phyloP scores from a whole-genome alignment of 2,329 filamentous ascomycete genomes.

The Thielaviopsis ethacetica region DNA sequence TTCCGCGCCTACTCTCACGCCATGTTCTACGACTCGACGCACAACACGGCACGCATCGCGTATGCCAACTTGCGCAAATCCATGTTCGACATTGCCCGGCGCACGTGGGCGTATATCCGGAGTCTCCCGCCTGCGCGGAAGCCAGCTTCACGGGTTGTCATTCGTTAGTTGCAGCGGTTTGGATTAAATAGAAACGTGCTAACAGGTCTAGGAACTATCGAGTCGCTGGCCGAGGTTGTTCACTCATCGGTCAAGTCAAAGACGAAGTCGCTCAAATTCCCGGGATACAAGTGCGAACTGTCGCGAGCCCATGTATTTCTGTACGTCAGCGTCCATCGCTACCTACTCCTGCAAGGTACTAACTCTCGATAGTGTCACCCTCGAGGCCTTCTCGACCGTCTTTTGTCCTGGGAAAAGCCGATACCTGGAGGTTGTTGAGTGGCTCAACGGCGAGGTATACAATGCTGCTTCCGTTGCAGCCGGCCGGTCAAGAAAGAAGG shows the following conservation, averaged over 20 bases:
- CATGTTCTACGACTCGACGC: constrained; percentile 66
- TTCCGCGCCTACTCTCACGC: constrained; percentile 76
- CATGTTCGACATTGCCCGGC: constrained; percentile 64
- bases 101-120: constrained; percentile 46
- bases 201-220: constrained; percentile 38
- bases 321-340: constrained; percentile 1
- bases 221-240: constrained; percentile 47
- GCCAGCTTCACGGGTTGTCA: constrained; percentile 44
- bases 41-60: constrained; percentile 56
- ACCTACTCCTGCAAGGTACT: background rate
- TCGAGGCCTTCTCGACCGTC: constrained; percentile 52
- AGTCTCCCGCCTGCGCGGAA: constrained; percentile 41
- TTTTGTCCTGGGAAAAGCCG: constrained; percentile 55
- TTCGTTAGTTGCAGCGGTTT: constrained; percentile 30
- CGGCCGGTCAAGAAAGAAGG: background rate
- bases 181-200: constrained; percentile 31
- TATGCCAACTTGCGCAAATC: constrained; percentile 58
- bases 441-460: constrained; percentile 40
- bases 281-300: constrained; percentile 37
- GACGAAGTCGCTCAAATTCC: constrained; percentile 27
- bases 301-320: constrained; percentile 9
- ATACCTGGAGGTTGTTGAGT: constrained; percentile 47
- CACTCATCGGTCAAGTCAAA: constrained; percentile 45
- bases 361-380: constrained; percentile 38
- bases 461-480: constrained; percentile 14